Evolutionary conservation across 768 basidiomycete genomes (phyloP).

Genomic region (Tulasnella sp.): DNA sequence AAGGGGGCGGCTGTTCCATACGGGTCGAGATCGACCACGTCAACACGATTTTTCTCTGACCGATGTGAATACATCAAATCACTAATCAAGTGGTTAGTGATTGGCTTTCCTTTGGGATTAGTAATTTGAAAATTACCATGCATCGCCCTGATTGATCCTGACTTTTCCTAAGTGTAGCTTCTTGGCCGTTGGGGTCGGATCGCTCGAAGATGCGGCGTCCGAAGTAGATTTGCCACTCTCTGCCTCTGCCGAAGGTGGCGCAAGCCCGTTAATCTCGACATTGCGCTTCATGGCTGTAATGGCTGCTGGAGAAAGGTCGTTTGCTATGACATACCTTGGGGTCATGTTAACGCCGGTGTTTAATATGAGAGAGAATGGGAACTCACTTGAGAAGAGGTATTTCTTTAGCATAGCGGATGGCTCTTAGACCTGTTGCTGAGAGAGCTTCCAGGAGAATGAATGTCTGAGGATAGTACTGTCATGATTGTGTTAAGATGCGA

Average conservation of each 20-base stretch:
- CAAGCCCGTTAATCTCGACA: constrained; percentile 66
- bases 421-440: constrained; percentile 88
- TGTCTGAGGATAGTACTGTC: constrained; percentile 34
- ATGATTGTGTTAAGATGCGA: not conserved
- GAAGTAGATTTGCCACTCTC: constrained; percentile 11
- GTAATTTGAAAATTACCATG: constrained; percentile 45
- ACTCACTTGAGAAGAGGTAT: constrained; percentile 78
- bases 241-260: constrained; percentile 17
- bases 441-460: constrained; percentile 83
- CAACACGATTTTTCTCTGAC: constrained; percentile 56
- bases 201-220: not conserved
- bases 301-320: constrained; percentile 77
- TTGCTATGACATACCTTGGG: constrained; percentile 78
- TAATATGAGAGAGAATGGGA: not conserved
- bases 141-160: constrained; percentile 82
- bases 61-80: constrained; percentile 85
- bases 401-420: constrained; percentile 96
- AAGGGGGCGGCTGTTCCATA: constrained; percentile 97
- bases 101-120: not conserved
- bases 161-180: constrained; percentile 39
- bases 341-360: constrained; percentile 1
- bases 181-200: not conserved
- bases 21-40: constrained; percentile 95
- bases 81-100: constrained; percentile 32
- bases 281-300: constrained; percentile 78